Evolutionary conservation across 2,329 filamentous ascomycete species (phyloP), one percentile per base, ranked within the genome.

Genomic region (Claviceps pusilla): DNA sequence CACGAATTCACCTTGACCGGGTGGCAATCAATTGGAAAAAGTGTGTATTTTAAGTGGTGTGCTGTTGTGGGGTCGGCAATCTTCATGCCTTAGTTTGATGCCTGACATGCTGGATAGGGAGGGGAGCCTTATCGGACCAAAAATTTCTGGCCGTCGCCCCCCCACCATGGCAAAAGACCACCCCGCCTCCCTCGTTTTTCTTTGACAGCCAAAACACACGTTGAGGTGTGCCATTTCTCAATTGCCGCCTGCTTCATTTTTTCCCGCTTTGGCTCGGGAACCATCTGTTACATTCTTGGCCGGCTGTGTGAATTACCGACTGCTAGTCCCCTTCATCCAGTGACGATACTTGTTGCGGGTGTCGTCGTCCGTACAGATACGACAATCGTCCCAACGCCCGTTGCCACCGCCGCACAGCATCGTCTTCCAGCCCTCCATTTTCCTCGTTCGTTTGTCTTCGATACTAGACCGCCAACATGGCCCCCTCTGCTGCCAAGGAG

Each of bases 401-500:
- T n/a, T 48, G 53, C 43, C 48, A 19, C 43, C 52, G 39, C 12
- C 37, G 37, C 11, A 39, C 14, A 41, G 7, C 39, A 41, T 48
- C 50, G n/a, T 48, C 50, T 33, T 48, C 16, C 54, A 24, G 54
- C 53, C 11, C 48, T 24, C 29, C 45, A 33, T 47, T 24, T 24
- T 54, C 48, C 45, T 51, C 56, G 35, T 41, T 39, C 55, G 50
- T 48, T 56, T 49, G 24, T 39, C 59, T 54, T 56, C 54, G 54
- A 46, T 43, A 5, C 19, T 45, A 16, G 29, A 41, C 45, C 62
- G 60, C 59, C 72, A 81, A 68, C 48, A 85, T 85, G 81, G 76
- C 83, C 66, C 76, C 83, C 66, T 85, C 82, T 58, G 73, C 80
- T 58, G 82, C 82, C 66, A 86, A 86, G 72, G 80, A 84, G 63